These are phyloP conservation scores for Dunaliella primolecta DNA, from an alignment of 139 green algal species.

Conservation along the genomic window DNA sequence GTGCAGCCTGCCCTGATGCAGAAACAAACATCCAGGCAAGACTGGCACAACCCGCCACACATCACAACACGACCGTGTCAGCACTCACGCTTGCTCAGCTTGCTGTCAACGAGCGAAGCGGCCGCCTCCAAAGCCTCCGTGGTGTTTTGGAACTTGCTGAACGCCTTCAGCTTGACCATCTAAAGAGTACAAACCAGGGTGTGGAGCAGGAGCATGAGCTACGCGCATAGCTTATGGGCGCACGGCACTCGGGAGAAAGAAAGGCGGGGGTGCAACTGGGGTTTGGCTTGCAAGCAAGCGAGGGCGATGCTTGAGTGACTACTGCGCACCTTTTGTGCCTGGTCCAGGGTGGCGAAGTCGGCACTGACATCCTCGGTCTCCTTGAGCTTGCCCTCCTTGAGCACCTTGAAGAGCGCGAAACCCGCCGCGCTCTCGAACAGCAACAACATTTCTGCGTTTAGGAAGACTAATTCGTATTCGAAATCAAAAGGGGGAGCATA, in stretches of 20 bases:
- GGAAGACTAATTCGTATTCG: too few relatives aligned
- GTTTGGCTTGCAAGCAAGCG: too few relatives aligned
- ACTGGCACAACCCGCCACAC: too few relatives aligned
- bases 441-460: slow-evolving; percentile 82
- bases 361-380: slow-evolving; percentile 81
- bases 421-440: slow-evolving; percentile 94
- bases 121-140: slow-evolving; percentile 92
- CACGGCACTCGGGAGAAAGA: too few relatives aligned
- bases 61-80: too few relatives aligned
- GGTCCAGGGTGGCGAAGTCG: slow-evolving; percentile 82
- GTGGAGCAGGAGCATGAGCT: slow-evolving; percentile 8
- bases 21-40: too few relatives aligned
- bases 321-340: slow-evolving; percentile 81
- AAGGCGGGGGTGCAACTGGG: too few relatives aligned
- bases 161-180: slow-evolving; percentile 96
- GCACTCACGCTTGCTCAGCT: slow-evolving; percentile 86
- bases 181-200: slow-evolving; percentile 47
- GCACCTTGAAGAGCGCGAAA: slow-evolving; percentile 96
- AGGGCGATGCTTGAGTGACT: too few relatives aligned
- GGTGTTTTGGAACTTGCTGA: slow-evolving; percentile 97
- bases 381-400: slow-evolving; percentile 88
- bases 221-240: too few relatives aligned
- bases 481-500: too few relatives aligned
- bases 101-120: slow-evolving; percentile 90
- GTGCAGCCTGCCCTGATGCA: too few relatives aligned